Base-by-base conservation (phyloP, 495 filamentous ascomycete species). In the Extremus antarcticus region DNA sequence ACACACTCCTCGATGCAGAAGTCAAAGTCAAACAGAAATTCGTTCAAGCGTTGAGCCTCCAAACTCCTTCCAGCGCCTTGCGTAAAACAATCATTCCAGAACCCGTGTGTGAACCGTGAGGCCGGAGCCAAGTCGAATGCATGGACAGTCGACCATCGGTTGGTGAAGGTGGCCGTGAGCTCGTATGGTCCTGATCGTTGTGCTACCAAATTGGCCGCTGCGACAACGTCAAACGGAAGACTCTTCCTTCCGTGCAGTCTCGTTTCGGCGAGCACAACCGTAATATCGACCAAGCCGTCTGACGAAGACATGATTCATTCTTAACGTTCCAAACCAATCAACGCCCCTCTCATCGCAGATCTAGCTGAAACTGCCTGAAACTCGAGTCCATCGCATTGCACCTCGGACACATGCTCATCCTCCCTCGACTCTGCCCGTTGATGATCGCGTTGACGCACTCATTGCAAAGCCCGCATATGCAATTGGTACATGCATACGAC, bases 401-500 rank as follows among this genome's bases (percentile, higher is more conserved):
- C 25, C 77, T 68, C 19, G 83, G 83, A 66, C 83, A 86, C 57
- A 80, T 81, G 55, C 79, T 74, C 23, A 76, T 71, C 9, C 73
- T 67, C 68, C 70, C 65, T 67, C 63, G 53, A 65, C 63, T 56
- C 52, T 76, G 56, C 66, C 78, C 70, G 55, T 71, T 73, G 19
- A 88, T 84, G 53, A 92, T 77, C 58, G 86, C 81, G 57, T 86
- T 81, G 17, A 94, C 87, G 56, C 90, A 95, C 41, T 86, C 85
- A 51, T 80, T 83, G 64, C 90, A 95, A 47, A 95, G 77, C 1
- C 90, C 90, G 65, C 87, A 92, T 49, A 95, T 94, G 66, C 90
- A 95, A 65, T 95, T 89, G 0, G 89, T 94, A 69, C 90, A 95
- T 13, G 90, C 90, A 65, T 86, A 95, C 25, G 85, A 88, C 54